Percentiles rank a stretch among this genome's conserved stretches.
Conservation (phyloP, 495 filamentous ascomycete species). For the Polyplosphaeria fusca region DNA sequence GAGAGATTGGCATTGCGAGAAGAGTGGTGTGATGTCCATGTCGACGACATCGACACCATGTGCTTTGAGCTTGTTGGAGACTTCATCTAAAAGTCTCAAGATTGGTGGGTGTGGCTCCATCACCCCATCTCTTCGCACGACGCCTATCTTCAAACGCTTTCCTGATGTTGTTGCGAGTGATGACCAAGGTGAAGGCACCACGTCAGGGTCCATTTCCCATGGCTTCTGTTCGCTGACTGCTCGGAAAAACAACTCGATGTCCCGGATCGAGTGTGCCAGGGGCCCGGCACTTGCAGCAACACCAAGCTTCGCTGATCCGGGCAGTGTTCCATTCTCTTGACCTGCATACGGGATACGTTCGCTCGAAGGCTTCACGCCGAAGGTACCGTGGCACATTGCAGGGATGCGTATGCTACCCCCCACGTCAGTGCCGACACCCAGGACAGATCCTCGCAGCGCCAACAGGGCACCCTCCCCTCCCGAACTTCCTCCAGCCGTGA, state of each 20-base stretch:
- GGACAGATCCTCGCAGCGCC: constrained; percentile 38
- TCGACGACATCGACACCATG: constrained; percentile 53
- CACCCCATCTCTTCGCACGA: constrained; percentile 57
- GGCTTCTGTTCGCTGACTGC: constrained; percentile 34
- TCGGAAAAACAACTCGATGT: constrained; percentile 42
- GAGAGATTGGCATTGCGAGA: constrained; percentile 53
- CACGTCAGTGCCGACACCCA: constrained; percentile 60
- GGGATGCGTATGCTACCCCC: constrained; percentile 69
- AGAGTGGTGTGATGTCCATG: constrained; percentile 48
- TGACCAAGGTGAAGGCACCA: constrained; percentile 37
- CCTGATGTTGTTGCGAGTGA: constrained; percentile 24
- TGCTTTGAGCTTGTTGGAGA: constrained; percentile 42
- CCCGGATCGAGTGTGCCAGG: constrained; percentile 36
- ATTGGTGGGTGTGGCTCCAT: constrained; percentile 60
- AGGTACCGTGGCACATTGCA: constrained; percentile 60
- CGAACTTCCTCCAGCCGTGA: constrained; percentile 56
- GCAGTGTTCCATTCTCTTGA: constrained; percentile 43
- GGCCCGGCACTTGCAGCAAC: constrained; percentile 43
- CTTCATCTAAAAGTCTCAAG: constrained; percentile 51
- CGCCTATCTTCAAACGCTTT: constrained; percentile 48
- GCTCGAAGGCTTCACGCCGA: constrained; percentile 54
- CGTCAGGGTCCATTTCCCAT: constrained; percentile 39
- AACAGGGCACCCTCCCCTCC: constrained; percentile 55
- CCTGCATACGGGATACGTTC: constrained; percentile 56
- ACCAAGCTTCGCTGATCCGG: constrained; percentile 30